Evolutionary conservation across 306 rosid genomes (phyloP), one percentile per base, ranked within the genome.

Genomic region (Fagus sylvatica): DNA sequence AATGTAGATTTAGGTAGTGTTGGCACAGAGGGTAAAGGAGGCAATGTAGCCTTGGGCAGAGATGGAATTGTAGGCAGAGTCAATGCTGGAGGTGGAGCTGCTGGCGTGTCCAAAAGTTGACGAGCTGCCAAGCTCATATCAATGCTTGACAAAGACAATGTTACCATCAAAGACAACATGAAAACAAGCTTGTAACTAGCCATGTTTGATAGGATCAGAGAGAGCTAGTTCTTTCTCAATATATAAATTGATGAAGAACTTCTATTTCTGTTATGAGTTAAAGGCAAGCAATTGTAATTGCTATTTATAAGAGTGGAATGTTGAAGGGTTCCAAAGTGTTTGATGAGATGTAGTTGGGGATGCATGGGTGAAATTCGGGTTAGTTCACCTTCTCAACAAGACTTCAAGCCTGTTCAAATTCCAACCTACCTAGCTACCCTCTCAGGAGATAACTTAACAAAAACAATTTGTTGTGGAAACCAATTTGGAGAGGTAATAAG

Each of bases 11-110:
- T 60, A 7, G 81, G 81, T 32, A 78, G 32, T 12, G 36, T 9
- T 42, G 51, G 73, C 54, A n/a, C n/a, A 6, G 80, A 40, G 6
- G 80, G 80, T 51, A 76, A 16, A 1, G 80, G 80, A 4, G 81
- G 81, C 64, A 75, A 43, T 19, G 85, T 79, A 55, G 66, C 70
- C 32, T 51, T 39, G 1, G 62, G 81, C 53, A 56, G 51, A 5
- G 81, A 49, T 15, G 82, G 86, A 15, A 74, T 65, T 34, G 74
- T 34, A 36, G 85, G 85, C 59, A 66, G 79, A 3, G 72, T 1
- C 71, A 79, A 72, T 34, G 79, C 51, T 28, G 84, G 84, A 30
- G 78, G 73, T 80, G 84, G 79, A 80, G 82, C 48, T 30, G 77
- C 72, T 0, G 74, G 72, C 11, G 86, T 69, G 28, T 79, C 78